A percentile compares a stretch with the other conserved stretches of the same genome.
phyloP scores from a whole-genome alignment of 2,329 filamentous ascomycete species.

The Tetracladium maxilliforme region DNA sequence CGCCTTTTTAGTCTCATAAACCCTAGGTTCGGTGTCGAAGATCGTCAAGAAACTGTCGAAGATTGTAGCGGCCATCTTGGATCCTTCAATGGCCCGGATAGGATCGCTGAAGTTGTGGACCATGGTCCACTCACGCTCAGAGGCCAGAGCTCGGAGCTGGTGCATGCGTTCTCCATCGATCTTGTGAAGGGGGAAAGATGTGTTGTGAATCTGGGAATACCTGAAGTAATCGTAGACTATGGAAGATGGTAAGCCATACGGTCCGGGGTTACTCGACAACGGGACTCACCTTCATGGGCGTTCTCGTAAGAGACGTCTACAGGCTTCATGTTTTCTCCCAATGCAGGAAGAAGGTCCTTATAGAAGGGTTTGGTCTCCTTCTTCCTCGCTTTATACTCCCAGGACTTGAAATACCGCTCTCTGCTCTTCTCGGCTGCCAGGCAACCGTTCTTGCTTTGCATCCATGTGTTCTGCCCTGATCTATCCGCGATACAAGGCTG shows the following conservation, averaged over 20 bases:
- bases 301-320: conserved; percentile 37
- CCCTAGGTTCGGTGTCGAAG: no score
- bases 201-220: conserved; percentile 44
- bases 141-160: conserved; percentile 59
- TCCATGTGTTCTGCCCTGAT: conserved; percentile 37
- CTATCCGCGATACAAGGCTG: no score
- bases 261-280: conserved; percentile 1
- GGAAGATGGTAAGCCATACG: no score
- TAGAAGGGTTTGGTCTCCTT: conserved; percentile 45
- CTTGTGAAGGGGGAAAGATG: conserved; percentile 37
- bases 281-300: conserved; percentile 40
- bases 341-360: conserved; percentile 33
- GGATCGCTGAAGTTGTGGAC: conserved; percentile 67
- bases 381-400: conserved; percentile 27
- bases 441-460: conserved; percentile 43
- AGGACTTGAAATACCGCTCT: conserved; percentile 34
- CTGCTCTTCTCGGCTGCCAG: conserved; percentile 37
- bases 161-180: conserved; percentile 41
- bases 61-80: conserved; percentile 40
- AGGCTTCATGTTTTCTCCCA: conserved; percentile 34
- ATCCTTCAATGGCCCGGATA: conserved; percentile 40
- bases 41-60: conserved; percentile 35
- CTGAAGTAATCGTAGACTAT: conserved; percentile 45
- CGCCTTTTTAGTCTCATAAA: conserved; percentile 20
- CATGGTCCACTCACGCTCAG: conserved; percentile 67